A percentile compares a stretch with the other conserved stretches of the same genome.
Evolutionary conservation across 2,329 filamentous ascomycete genomes (phyloP).

Genomic region (Ceratocystis huliohia): DNA sequence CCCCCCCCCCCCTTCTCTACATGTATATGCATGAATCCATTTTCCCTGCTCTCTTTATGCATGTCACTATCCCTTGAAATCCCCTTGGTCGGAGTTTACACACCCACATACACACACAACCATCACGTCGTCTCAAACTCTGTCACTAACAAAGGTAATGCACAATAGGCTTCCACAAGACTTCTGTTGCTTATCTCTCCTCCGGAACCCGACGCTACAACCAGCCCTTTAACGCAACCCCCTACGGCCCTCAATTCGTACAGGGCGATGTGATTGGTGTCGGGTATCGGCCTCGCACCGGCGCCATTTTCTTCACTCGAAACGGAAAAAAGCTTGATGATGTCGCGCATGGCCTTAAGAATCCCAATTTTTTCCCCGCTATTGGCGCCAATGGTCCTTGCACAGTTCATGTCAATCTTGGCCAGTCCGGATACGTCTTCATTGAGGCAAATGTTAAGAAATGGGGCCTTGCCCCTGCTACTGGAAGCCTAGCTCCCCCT

Average conservation of each 20-base stretch:
- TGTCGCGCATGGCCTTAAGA: constrained; percentile 80
- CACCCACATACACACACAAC: not conserved
- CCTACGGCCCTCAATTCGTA: constrained; percentile 71
- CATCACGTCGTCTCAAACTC: not conserved
- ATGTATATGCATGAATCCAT: not conserved
- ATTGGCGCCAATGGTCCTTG: constrained; percentile 93
- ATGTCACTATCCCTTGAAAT: not conserved
- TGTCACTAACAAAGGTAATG: constrained; percentile 1
- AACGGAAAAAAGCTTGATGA: constrained; percentile 97
- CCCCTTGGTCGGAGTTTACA: not conserved
- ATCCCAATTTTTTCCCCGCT: constrained; percentile 94
- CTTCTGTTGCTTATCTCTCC: constrained; percentile 83
- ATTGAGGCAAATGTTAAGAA: constrained; percentile 99
- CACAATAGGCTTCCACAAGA: constrained; percentile 65
- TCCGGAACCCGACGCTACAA: constrained; percentile 78
- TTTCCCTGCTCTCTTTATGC: not conserved
- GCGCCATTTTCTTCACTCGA: constrained; percentile 93
- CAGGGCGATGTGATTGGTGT: constrained; percentile 95
- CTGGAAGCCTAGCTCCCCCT: constrained; percentile 83
- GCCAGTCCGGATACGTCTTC: constrained; percentile 94
- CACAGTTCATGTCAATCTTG: constrained; percentile 90
- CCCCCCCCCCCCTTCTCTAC: not conserved
- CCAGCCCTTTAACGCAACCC: constrained; percentile 70
- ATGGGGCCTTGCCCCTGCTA: constrained; percentile 94
- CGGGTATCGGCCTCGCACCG: constrained; percentile 85